Evolutionary conservation across 768 basidiomycete species (phyloP), one percentile per base, ranked within the genome.

Genomic region (Calocybe indica): DNA sequence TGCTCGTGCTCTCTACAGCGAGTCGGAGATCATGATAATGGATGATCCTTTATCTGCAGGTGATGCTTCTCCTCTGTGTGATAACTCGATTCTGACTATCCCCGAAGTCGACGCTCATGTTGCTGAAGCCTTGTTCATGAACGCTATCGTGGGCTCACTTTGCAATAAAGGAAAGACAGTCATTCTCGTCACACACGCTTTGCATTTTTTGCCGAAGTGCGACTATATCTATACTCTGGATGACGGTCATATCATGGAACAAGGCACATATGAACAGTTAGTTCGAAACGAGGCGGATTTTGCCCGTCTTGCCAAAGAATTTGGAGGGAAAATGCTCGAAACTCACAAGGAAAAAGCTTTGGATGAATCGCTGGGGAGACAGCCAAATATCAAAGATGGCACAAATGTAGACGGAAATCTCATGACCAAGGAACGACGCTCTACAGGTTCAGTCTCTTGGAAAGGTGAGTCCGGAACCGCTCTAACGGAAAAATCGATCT

Each of bases 101-200:
- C 57, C 32, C 51, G 33, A 40, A 80, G 82, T 88, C 43, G 85
- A 88, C 56, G 83, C 85, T 1, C 85, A 89, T 55, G 86, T 89
- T 43, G 85, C 83, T 1, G 78, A 79, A 55, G 69, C 78, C 7
- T 69, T 89, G 1, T 87, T 89, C 60, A 69, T 78, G 38, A 73
- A 79, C 46, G 84, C 81, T n/a, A 81, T 88, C 55, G 52, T 80
- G 7, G 65, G 65, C 0, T 70, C 59, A 10, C 59, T 66, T 42
- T 59, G 63, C 7, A 54, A 59, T 44, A 52, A 51, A 13, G 77
- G 74, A 40, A 88, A 88, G 61, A 90, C 91, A 2, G 76, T 86
- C 22, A 73, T 94, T 41, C 78, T 94, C 49, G 89, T 92, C 33
- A 94, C 92, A 0, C 89, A 92, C 61, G 89, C 87, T 1, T 70